Conservation (phyloP, 495 filamentous ascomycete genomes). For the Clavariopsis aquatica region DNA sequence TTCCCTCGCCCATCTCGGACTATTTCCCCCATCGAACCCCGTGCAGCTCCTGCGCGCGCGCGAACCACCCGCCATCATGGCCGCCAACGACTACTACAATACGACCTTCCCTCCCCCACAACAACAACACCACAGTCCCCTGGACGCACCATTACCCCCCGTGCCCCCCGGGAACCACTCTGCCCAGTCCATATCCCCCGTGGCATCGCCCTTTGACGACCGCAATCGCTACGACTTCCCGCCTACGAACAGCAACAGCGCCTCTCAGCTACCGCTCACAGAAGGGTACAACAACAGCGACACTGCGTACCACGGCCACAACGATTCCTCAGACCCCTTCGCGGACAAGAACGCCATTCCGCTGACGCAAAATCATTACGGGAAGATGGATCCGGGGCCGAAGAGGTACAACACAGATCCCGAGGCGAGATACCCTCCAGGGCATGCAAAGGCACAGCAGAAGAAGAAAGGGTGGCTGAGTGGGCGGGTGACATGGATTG, state of each 20-base stretch:
- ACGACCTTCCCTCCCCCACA: constrained; percentile 40
- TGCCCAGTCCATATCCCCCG: constrained; percentile 30
- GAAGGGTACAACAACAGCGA: constrained; percentile 7
- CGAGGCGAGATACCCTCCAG: constrained; percentile 46
- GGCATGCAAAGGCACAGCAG: constrained; percentile 50
- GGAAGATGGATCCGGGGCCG: constrained; percentile 39
- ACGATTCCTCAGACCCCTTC: constrained; percentile 48
- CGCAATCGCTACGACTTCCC: constrained; percentile 60
- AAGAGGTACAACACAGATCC: constrained; percentile 39
- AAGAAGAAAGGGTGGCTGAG: constrained; percentile 56
- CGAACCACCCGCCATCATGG: constrained; percentile 58
- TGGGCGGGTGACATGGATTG: constrained; percentile 74
- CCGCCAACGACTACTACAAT: constrained; percentile 80
- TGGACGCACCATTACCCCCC: constrained; percentile 52
- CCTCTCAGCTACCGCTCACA: not conserved
- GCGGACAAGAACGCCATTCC: constrained; percentile 69
- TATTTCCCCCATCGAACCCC: not conserved
- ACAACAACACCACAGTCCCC: constrained; percentile 29
- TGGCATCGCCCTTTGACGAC: constrained; percentile 51
- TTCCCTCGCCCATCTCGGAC: not conserved
- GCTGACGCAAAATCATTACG: constrained; percentile 43
- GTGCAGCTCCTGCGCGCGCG: not conserved
- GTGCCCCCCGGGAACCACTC: constrained; percentile 37
- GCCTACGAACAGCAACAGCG: constrained; percentile 49
- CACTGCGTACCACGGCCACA: constrained; percentile 55